phyloP scores from a whole-genome alignment of 75 land plant genomes.

The Pinus taeda region DNA sequence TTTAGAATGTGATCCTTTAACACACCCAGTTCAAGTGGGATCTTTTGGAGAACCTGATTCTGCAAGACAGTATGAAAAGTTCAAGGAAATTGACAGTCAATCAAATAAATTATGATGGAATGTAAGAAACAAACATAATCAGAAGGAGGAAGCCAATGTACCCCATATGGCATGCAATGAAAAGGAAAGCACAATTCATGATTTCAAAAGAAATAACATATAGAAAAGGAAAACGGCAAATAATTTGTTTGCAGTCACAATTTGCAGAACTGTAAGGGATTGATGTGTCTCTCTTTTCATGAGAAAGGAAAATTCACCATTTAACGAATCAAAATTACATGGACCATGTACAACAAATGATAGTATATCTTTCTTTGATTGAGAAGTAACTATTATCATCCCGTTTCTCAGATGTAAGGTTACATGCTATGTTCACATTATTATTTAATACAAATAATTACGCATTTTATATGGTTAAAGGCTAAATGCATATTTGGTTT shows the following conservation, averaged over 20 bases:
- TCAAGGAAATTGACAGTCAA: not conserved
- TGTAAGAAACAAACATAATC: not conserved
- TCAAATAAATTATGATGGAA: not conserved
- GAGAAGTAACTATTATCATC: too few relatives aligned
- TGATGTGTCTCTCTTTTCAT: not conserved
- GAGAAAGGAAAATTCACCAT: not conserved
- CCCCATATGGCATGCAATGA: not conserved
- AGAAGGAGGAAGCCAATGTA: not conserved
- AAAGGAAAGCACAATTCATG: not conserved
- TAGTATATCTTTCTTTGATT: not conserved
- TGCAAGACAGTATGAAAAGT: constrained; percentile 9
- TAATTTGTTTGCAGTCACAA: not conserved
- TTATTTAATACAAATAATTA: too few relatives aligned
- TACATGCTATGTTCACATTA: too few relatives aligned
- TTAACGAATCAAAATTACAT: not conserved
- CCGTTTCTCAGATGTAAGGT: too few relatives aligned
- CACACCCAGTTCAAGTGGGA: constrained; percentile 11
- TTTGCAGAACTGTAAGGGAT: not conserved
- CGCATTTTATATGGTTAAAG: too few relatives aligned
- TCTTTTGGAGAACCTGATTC: constrained; percentile 33
- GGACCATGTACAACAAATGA: not conserved
- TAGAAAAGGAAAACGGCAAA: not conserved
- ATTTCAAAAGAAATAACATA: not conserved
- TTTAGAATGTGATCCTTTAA: constrained; percentile 33
- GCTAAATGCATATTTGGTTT: too few relatives aligned